These are phyloP conservation scores for Gastrodia elata DNA, from an alignment of 106 monocot genomes.

Conservation along the genomic window DNA sequence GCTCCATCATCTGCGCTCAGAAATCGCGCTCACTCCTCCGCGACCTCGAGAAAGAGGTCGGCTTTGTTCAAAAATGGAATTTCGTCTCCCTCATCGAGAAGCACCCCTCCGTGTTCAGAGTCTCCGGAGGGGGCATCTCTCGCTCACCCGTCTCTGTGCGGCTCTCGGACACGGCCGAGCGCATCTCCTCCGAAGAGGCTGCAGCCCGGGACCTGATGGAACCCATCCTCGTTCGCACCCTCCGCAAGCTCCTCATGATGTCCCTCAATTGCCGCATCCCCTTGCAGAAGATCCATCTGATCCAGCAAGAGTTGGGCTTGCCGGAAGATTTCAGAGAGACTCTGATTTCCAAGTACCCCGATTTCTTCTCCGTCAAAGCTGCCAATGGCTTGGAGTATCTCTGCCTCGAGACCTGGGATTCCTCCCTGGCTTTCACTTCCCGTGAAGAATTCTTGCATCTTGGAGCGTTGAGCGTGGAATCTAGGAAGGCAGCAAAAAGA, in stretches of 20 bases:
- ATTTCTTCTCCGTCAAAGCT: constrained; percentile 40
- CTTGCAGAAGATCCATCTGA: constrained; percentile 62
- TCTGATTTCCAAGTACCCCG: constrained; percentile 54
- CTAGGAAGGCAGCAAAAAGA: constrained; percentile 20
- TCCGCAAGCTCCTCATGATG: constrained; percentile 87
- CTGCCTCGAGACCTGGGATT: constrained; percentile 89
- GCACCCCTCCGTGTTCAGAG: constrained; percentile 60
- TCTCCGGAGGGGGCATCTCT: constrained; percentile 45
- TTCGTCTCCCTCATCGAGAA: constrained; percentile 64
- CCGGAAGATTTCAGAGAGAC: constrained; percentile 34
- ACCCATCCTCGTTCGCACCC: constrained; percentile 55
- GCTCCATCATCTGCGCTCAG: constrained; percentile 34
- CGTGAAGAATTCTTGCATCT: constrained; percentile 63
- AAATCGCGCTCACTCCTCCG: constrained; percentile 46
- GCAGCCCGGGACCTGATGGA: constrained; percentile 57
- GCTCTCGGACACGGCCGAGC: constrained; percentile 48
- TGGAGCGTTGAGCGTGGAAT: constrained; percentile 2
- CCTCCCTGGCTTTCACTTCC: constrained; percentile 56
- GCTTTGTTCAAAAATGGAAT: constrained; percentile 84
- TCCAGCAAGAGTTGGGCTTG: constrained; percentile 58
- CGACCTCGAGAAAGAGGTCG: constrained; percentile 91
- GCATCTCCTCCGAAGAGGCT: constrained; percentile 37
- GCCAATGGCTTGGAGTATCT: constrained; percentile 40
- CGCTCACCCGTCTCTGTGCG: constrained; percentile 50
- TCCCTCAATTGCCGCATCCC: constrained; percentile 78